Evolutionary conservation across 768 basidiomycete species (phyloP), one percentile per base, ranked within the genome.

Genomic region (Kwoniella sp.): DNA sequence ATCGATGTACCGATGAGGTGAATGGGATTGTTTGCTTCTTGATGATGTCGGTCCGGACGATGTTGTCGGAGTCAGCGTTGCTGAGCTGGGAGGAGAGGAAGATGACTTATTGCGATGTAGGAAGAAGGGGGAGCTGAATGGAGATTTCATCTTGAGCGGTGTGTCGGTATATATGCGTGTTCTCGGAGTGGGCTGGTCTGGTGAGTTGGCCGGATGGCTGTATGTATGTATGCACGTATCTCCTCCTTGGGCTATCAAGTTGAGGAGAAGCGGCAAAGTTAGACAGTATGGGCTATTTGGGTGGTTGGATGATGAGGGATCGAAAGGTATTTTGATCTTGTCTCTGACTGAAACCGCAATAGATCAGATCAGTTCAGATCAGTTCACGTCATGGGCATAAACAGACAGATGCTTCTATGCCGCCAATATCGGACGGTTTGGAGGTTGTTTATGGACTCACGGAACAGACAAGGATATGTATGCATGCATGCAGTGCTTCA

Each of bases 181-280:
- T 55, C 37, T 50, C 57, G 57, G 57, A 50, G 57, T 58, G 6
- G 57, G 57, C 57, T 58, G 57, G 57, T 25, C 25, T n/a, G 26
- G 36, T 4, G n/a, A 33, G 29, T 26, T 30, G 24, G 56, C 48
- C 47, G 56, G 29, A 29, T 37, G 56, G n/a, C n/a, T n/a, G n/a
- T n/a, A 33, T 6, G 7, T 33, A 13, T 13, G 33, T 33, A 6
- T 33, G 33, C 5, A 33, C 13, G 5, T 44, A 9, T 44, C 8
- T 19, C 8, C 17, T 19, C 40, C 17, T 44, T 19, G 10, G 40
- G 40, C 40, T 9, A 44, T 19, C 10, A 3, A 44, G 40, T 9
- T 10, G 40, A 10, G 40, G 17, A 44, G 10, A 19, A 44, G 40
- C 40, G 40, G 40, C 7, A 44, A 44, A 44, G 40, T 44, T 6